phyloP scores from a whole-genome alignment of 2,329 filamentous ascomycete species.

The Aspergillus costaricaensis region DNA sequence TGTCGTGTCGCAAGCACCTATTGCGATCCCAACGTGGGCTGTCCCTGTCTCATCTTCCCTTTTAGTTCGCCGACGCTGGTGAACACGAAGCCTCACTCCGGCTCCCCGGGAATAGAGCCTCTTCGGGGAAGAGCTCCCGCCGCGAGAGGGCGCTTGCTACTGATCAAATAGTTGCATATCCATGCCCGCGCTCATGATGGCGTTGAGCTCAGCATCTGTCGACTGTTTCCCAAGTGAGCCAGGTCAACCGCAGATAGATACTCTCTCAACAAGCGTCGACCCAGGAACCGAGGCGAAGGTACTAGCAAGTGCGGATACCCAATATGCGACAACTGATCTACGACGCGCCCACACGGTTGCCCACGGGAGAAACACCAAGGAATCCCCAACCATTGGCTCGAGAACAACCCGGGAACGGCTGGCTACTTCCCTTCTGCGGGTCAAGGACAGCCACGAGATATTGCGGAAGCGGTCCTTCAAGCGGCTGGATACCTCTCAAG shows the following conservation, averaged over 20 bases:
- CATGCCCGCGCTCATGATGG: conserved; percentile 11
- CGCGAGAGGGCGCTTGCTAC: background rate
- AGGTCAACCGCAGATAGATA: conserved; percentile 12
- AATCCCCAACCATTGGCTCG: conserved; percentile 32
- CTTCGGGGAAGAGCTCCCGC: background rate
- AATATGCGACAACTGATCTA: conserved; percentile 29
- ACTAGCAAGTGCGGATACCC: conserved; percentile 17
- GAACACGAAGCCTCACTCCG: background rate
- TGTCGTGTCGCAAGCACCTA: conserved; percentile 33
- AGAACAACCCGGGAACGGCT: conserved; percentile 37
- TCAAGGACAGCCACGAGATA: conserved; percentile 57
- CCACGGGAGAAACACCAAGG: conserved; percentile 32
- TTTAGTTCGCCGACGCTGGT: conserved; percentile 13
- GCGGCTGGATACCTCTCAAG: conserved; percentile 51
- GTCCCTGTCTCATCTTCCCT: conserved; percentile 20
- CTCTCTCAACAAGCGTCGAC: conserved; percentile 12
- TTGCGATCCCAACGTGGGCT: conserved; percentile 30
- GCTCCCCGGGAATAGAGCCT: background rate
- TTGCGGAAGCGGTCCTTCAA: conserved; percentile 43
- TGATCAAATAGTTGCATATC: background rate
- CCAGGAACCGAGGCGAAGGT: conserved; percentile 20
- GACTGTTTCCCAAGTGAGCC: conserved; percentile 14
- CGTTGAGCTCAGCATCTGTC: conserved; percentile 7
- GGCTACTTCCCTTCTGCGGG: conserved; percentile 40
- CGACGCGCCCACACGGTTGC: conserved; percentile 44